phyloP scores from a whole-genome alignment of 768 basidiomycete genomes.

The Boletellus sp. region DNA sequence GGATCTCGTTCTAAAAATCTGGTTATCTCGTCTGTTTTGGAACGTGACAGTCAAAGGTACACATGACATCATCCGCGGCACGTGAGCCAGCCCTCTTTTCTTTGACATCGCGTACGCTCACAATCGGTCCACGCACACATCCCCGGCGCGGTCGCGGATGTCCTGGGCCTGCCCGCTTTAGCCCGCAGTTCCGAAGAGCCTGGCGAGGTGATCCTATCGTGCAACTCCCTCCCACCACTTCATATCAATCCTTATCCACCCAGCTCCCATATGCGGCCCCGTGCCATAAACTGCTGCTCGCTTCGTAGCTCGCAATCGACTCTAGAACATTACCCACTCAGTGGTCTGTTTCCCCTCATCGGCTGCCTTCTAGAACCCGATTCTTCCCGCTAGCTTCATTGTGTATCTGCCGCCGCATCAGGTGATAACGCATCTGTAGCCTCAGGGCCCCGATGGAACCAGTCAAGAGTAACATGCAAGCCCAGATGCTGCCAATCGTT shows the following conservation, averaged over 20 bases:
- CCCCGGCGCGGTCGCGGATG: constrained; percentile 84
- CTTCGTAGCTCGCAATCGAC: constrained; percentile 77
- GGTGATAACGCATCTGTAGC: not conserved
- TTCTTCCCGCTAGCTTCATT: constrained; percentile 69
- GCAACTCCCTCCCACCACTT: constrained; percentile 24
- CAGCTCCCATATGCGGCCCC: constrained; percentile 77
- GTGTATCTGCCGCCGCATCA: constrained; percentile 40
- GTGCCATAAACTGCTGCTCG: constrained; percentile 85
- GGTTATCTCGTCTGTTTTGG: constrained; percentile 16
- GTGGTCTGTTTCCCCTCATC: constrained; percentile 22
- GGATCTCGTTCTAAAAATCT: constrained; percentile 7
- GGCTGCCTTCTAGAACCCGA: constrained; percentile 54
- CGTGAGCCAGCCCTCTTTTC: constrained; percentile 7
- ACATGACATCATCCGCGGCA: constrained; percentile 26
- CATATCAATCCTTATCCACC: constrained; percentile 1
- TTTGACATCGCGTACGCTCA: no score
- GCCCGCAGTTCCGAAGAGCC: constrained; percentile 38
- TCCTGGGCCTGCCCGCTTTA: no score
- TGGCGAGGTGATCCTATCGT: constrained; percentile 53
- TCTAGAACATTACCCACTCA: constrained; percentile 53
- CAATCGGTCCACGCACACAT: constrained; percentile 37
- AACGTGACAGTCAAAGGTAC: constrained; percentile 8
- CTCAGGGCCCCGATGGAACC: constrained; percentile 87
- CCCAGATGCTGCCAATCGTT: constrained; percentile 60
- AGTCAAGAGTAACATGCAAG: constrained; percentile 94